phyloP scores from a whole-genome alignment of 2,329 filamentous ascomycete genomes.

The Phoma sp. region DNA sequence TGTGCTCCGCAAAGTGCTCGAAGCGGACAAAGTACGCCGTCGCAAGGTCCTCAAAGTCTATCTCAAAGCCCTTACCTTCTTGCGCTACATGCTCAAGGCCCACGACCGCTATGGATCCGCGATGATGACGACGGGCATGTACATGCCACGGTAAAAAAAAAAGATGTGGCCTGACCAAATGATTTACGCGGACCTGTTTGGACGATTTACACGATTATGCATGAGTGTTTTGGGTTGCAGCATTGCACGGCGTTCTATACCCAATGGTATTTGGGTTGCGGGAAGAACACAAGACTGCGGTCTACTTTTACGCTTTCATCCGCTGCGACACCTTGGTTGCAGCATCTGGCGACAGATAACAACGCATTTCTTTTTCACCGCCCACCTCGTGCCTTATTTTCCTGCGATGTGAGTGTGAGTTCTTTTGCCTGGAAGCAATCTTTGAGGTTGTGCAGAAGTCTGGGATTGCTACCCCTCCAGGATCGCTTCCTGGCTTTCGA shows the following conservation, averaged over 20 bases:
- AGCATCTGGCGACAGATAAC: conserved; percentile 10
- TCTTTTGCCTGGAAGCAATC: no score
- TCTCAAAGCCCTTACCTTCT: conserved; percentile 33
- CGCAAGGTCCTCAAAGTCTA: conserved; percentile 29
- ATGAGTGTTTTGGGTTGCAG: conserved; percentile 14
- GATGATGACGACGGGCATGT: conserved; percentile 35
- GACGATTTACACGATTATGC: conserved; percentile 10
- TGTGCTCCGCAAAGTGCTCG: conserved; percentile 30
- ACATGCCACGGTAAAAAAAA: conserved; percentile 31
- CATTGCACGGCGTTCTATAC: conserved; percentile 20
- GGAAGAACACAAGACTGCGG: conserved; percentile 7
- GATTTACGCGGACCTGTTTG: conserved; percentile 6
- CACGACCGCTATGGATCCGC: conserved; percentile 35
- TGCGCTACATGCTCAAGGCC: conserved; percentile 31
- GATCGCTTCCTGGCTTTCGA: background rate
- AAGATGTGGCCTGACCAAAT: background rate
- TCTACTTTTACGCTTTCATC: conserved; percentile 3
- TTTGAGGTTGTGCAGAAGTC: background rate
- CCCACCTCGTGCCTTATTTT: background rate
- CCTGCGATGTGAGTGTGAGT: background rate
- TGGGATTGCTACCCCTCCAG: background rate
- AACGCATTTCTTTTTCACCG: background rate
- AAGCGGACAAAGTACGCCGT: conserved; percentile 31
- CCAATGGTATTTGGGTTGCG: conserved; percentile 16
- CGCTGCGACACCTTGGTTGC: conserved; percentile 4